Evolutionary conservation across 257 asterid species (phyloP).

Genomic region (Ilex aquifolium): DNA sequence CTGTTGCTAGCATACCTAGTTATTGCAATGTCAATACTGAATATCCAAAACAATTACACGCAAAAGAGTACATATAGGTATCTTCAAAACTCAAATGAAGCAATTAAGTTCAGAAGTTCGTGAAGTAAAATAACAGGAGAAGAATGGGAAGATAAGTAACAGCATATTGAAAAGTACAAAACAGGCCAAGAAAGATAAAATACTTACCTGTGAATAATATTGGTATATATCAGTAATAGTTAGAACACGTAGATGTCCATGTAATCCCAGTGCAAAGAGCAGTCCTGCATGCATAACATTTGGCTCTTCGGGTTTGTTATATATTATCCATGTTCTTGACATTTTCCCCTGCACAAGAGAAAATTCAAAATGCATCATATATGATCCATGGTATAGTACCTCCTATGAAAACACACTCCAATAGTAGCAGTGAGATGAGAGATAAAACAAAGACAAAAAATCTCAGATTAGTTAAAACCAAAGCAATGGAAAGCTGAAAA

Average conservation of each 20-base stretch:
- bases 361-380: neutral
- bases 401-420: too few species aligned
- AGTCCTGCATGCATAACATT: conserved; percentile 93
- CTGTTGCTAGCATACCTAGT: too few species aligned
- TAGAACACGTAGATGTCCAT: conserved; percentile 85
- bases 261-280: conserved; percentile 94
- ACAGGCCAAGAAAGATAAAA: neutral
- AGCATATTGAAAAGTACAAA: conserved; percentile 5
- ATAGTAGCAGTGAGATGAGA: too few species aligned
- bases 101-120: neutral
- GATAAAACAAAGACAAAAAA: too few species aligned
- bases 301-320: conserved; percentile 96
- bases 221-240: conserved; percentile 76
- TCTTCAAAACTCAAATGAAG: neutral
- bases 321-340: conserved; percentile 93
- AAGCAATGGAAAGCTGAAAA: too few species aligned
- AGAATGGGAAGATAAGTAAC: conserved; percentile 1
- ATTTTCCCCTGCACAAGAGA: conserved; percentile 68
- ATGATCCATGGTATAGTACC: too few species aligned
- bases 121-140: neutral
- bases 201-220: conserved; percentile 70
- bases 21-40: too few species aligned
- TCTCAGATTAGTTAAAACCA: too few species aligned
- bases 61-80: too few species aligned
- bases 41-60: too few species aligned